These are phyloP conservation scores for Hamamelis virginiana DNA, from an alignment of 164 flowering plant genomes.

Conservation along the genomic window DNA sequence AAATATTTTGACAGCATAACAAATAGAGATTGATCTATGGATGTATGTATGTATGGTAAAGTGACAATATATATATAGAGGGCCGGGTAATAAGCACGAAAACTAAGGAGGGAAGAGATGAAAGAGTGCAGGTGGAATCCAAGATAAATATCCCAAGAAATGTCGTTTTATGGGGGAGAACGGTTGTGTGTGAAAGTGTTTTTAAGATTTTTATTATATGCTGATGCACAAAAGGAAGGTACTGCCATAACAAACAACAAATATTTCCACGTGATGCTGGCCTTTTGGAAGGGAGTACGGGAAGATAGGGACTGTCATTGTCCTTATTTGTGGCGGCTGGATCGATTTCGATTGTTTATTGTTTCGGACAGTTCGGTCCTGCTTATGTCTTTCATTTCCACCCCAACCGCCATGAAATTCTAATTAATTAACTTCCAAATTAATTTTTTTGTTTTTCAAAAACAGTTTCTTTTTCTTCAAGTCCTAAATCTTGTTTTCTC, in stretches of 20 bases:
- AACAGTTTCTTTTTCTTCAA: too few species aligned
- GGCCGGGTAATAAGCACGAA: background rate
- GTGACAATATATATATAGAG: too few species aligned
- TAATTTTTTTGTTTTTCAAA: too few species aligned
- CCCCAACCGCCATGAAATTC: too few species aligned
- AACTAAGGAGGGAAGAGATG: background rate
- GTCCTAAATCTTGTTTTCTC: too few species aligned
- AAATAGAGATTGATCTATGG: too few species aligned
- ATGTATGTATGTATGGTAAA: too few species aligned
- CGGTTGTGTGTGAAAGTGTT: background rate
- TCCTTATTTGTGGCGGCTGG: slow-evolving; percentile 42
- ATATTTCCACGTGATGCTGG: slow-evolving; percentile 39
- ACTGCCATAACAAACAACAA: slow-evolving; percentile 25
- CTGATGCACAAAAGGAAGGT: background rate
- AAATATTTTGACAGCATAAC: background rate
- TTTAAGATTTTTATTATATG: background rate
- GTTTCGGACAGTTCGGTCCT: background rate
- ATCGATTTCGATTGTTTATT: background rate
- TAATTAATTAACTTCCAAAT: too few species aligned
- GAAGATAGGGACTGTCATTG: slow-evolving; percentile 45
- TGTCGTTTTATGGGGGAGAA: slow-evolving; percentile 11
- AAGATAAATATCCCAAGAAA: slow-evolving; percentile 19
- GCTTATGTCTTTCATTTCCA: too few species aligned
- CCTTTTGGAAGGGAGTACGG: slow-evolving; percentile 36
- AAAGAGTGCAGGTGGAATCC: slow-evolving; percentile 7